Percentiles rank a stretch among this genome's conserved stretches.
Evolutionary conservation across 2,329 filamentous ascomycete species (phyloP).

Genomic region (Gyromitra esculenta): DNA sequence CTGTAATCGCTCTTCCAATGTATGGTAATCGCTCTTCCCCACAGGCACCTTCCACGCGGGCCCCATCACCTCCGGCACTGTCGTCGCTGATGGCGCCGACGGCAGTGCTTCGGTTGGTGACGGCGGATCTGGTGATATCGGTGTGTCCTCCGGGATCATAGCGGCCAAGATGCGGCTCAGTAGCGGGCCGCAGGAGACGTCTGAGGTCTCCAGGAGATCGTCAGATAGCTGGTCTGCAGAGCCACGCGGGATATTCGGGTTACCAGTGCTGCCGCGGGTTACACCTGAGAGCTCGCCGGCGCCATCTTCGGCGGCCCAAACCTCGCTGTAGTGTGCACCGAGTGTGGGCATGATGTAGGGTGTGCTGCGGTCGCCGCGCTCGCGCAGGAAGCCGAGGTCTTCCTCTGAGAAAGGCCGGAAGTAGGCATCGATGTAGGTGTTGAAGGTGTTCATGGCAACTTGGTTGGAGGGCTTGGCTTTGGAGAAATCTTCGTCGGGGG

Average conservation of each 20-base stretch:
- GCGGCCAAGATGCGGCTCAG: slow-evolving; percentile 81
- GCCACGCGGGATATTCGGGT: slow-evolving; percentile 69
- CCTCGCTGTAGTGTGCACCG: slow-evolving; percentile 85
- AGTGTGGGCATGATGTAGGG: slow-evolving; percentile 88
- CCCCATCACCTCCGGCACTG: slow-evolving; percentile 71
- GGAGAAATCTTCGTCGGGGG: slow-evolving; percentile 94
- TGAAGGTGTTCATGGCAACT: slow-evolving; percentile 91
- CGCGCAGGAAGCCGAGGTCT: slow-evolving; percentile 89
- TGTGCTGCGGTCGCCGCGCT: slow-evolving; percentile 82
- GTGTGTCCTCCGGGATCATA: slow-evolving; percentile 74
- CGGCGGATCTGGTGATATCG: slow-evolving; percentile 49
- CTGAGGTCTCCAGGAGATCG: slow-evolving; percentile 84
- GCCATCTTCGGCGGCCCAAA: slow-evolving; percentile 95
- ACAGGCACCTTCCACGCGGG: slow-evolving; percentile 82
- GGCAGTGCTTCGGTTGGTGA: slow-evolving; percentile 65
- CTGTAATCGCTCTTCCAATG: slow-evolving; percentile 89
- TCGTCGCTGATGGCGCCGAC: slow-evolving; percentile 74
- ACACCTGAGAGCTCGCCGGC: slow-evolving; percentile 62
- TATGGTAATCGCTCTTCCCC: slow-evolving; percentile 82
- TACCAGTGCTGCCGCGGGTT: slow-evolving; percentile 42
- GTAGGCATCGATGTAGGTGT: slow-evolving; percentile 90
- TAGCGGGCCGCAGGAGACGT: slow-evolving; percentile 87
- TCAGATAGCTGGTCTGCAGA: slow-evolving; percentile 88
- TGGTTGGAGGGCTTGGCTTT: slow-evolving; percentile 92
- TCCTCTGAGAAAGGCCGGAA: slow-evolving; percentile 91